Conservation (phyloP, 2,329 filamentous ascomycete genomes). For the Harringtonia lauricola region DNA sequence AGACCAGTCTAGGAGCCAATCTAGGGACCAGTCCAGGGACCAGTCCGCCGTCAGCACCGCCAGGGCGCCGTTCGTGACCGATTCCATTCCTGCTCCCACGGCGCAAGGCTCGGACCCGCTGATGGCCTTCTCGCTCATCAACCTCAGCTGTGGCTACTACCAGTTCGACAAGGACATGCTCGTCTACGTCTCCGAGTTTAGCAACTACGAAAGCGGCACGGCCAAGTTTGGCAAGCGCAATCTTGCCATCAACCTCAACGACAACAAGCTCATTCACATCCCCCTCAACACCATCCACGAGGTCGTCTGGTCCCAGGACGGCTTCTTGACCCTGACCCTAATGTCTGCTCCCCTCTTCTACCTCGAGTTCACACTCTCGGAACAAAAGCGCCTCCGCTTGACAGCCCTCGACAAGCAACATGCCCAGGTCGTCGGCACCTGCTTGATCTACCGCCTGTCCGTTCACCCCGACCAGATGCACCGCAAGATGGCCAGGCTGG, state of each 20-base stretch:
- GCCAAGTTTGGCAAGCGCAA: conserved; percentile 31
- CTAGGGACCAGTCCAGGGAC: too few relatives aligned
- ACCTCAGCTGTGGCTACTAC: conserved; percentile 22
- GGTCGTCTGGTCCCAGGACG: conserved; percentile 24
- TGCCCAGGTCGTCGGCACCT: conserved; percentile 24
- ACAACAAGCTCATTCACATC: conserved; percentile 29
- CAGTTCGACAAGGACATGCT: conserved; percentile 25
- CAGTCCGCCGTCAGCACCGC: not conserved
- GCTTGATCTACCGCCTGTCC: conserved; percentile 31
- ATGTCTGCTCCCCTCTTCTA: conserved; percentile 33
- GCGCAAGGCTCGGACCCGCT: too few relatives aligned
- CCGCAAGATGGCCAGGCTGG: conserved; percentile 17
- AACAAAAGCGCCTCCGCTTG: conserved; percentile 14
- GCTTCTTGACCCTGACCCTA: conserved; percentile 38
- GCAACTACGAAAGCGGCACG: conserved; percentile 20
- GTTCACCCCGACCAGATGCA: conserved; percentile 18
- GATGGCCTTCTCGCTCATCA: conserved; percentile 5
- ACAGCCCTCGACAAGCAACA: conserved; percentile 19
- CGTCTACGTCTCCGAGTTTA: conserved; percentile 31
- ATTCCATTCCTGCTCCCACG: too few relatives aligned
- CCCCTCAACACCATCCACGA: conserved; percentile 36
- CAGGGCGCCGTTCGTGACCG: too few relatives aligned
- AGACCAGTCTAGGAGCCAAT: too few relatives aligned
- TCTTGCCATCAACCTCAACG: conserved; percentile 27
- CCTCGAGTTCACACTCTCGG: not conserved